Evolutionary conservation across 2,329 filamentous ascomycete species (phyloP).

Genomic region (Epichloe bromicola): DNA sequence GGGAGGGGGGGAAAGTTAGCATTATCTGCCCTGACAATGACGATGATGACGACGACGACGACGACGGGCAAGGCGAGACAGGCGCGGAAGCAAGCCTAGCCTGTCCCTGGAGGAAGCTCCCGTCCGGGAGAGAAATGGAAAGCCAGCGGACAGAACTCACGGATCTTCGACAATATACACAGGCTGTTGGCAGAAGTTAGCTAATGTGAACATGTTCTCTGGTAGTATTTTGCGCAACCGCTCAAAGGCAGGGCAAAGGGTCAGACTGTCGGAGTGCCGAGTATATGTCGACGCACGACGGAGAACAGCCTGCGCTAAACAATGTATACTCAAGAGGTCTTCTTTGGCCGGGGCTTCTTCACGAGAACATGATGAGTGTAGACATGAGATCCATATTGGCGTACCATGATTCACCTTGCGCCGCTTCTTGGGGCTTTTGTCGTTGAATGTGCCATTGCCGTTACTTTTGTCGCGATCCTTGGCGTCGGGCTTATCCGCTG

Average conservation of each 20-base stretch:
- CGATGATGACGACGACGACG: neutral
- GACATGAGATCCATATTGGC: constrained; percentile 15
- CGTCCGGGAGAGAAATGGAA: too few relatives aligned
- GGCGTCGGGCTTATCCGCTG: constrained; percentile 8
- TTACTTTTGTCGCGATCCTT: constrained; percentile 1
- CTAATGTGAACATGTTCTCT: neutral
- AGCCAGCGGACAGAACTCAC: constrained; percentile 44
- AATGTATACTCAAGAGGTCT: neutral
- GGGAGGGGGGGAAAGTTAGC: constrained; percentile 10
- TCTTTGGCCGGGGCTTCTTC: neutral
- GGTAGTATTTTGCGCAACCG: neutral
- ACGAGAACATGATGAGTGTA: neutral
- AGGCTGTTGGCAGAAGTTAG: constrained; percentile 38
- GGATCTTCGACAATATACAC: constrained; percentile 81
- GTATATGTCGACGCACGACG: neutral
- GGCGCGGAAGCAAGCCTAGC: neutral
- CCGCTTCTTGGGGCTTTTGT: constrained; percentile 63
- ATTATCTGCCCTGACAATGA: neutral
- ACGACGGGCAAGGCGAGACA: too few relatives aligned
- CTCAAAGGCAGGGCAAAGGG: neutral
- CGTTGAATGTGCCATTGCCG: neutral
- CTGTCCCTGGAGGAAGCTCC: neutral
- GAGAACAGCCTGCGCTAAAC: neutral
- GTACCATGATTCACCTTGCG: constrained; percentile 84
- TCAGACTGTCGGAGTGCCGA: neutral